These are phyloP conservation scores for Trametes cinnabarina DNA, from an alignment of 768 basidiomycete genomes.

Conservation along the genomic window DNA sequence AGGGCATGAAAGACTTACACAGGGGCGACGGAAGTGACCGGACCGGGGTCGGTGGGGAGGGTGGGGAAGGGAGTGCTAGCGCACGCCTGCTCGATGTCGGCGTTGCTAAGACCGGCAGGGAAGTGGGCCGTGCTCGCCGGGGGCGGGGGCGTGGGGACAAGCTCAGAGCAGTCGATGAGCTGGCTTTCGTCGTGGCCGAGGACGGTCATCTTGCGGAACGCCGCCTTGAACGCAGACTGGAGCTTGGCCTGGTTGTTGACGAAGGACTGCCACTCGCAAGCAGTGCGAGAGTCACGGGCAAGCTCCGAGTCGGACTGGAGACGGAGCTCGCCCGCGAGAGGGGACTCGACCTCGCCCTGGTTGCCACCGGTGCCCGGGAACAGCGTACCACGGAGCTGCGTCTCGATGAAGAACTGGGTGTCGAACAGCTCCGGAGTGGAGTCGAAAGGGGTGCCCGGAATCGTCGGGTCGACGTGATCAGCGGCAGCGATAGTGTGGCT, in stretches of 20 bases:
- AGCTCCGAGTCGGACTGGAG: slow-evolving; percentile 34
- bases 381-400: slow-evolving; percentile 27
- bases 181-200: slow-evolving; percentile 27
- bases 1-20: slow-evolving; percentile 25
- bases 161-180: slow-evolving; percentile 21
- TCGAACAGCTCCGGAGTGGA: slow-evolving; percentile 31
- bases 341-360: slow-evolving; percentile 31
- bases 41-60: slow-evolving; percentile 30
- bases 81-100: slow-evolving; percentile 27
- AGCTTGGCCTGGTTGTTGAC: slow-evolving; percentile 31
- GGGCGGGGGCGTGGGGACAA: slow-evolving; percentile 16
- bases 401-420: slow-evolving; percentile 32
- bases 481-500: slow-evolving; percentile 28
- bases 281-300: slow-evolving; percentile 35
- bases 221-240: slow-evolving; percentile 26
- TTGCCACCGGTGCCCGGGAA: slow-evolving; percentile 32
- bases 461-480: slow-evolving; percentile 28
- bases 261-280: slow-evolving; percentile 36
- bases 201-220: slow-evolving; percentile 31
- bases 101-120: slow-evolving; percentile 25
- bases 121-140: slow-evolving; percentile 18
- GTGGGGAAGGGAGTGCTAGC: slow-evolving; percentile 23
- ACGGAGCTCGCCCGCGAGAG: slow-evolving; percentile 34
- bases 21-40: slow-evolving; percentile 31
- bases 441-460: slow-evolving; percentile 29